A percentile compares a stretch with the other conserved stretches of the same genome.
Evolutionary conservation across 768 basidiomycete genomes (phyloP).

Genomic region (Agrocybe pediades): DNA sequence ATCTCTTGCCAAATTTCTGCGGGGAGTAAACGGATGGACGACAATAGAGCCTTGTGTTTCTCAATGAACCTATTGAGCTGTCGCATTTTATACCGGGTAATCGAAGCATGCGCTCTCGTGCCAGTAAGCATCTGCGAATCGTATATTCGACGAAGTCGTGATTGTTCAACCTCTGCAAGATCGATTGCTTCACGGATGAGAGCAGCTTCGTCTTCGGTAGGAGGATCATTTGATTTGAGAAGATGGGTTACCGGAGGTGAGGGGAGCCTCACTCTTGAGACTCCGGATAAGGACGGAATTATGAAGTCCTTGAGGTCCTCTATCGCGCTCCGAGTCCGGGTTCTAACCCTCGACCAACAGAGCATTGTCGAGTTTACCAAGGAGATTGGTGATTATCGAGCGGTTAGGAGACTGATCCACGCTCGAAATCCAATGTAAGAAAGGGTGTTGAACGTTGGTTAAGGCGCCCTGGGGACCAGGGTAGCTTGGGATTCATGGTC

Average conservation of each 20-base stretch:
- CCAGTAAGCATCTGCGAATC: constrained; percentile 1
- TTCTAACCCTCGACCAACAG: too few species aligned
- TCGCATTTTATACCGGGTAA: constrained; percentile 18
- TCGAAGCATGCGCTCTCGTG: constrained; percentile 13
- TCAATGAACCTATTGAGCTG: constrained; percentile 18
- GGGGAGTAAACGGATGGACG: constrained; percentile 24
- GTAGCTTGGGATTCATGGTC: too few species aligned
- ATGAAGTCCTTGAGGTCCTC: constrained; percentile 10
- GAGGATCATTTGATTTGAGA: constrained; percentile 19
- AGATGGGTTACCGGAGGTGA: constrained; percentile 22
- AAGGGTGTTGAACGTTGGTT: too few species aligned
- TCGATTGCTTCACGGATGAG: constrained; percentile 15
- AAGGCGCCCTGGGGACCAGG: too few species aligned
- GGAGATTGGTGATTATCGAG: too few species aligned
- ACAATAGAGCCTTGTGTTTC: constrained; percentile 20
- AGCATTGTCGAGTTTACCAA: too few species aligned
- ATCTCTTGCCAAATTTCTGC: constrained; percentile 25
- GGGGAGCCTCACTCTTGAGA: constrained; percentile 19
- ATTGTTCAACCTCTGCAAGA: constrained; percentile 8
- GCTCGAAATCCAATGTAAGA: too few species aligned
- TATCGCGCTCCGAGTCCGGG: constrained; percentile 4
- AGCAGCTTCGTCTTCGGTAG: constrained; percentile 15
- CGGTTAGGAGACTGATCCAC: too few species aligned
- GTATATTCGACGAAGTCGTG: constrained; percentile 9
- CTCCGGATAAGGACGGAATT: constrained; percentile 17